Conservation (phyloP, 768 basidiomycete genomes). For the Mrakia hoshinonis region DNA sequence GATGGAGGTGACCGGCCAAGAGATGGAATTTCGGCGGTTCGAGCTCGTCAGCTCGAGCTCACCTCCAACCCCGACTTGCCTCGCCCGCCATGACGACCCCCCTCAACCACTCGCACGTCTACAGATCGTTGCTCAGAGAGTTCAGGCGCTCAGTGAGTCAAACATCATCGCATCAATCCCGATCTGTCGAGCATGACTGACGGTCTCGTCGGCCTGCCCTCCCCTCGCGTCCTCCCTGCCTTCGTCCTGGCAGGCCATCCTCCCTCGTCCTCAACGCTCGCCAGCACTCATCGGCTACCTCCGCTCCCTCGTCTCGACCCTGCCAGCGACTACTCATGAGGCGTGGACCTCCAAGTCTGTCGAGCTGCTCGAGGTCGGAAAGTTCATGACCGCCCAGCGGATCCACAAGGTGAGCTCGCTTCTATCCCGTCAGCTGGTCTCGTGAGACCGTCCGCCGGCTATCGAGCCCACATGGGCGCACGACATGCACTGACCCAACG, state of each 20-base stretch:
- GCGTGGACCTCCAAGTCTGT: not conserved
- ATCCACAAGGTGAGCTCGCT: constrained; percentile 59
- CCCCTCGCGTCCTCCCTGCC: not conserved
- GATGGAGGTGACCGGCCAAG: too few relatives aligned
- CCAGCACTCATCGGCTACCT: constrained; percentile 13
- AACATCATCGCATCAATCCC: not conserved
- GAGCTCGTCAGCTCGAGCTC: not conserved
- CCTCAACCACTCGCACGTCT: constrained; percentile 15
- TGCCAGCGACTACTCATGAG: not conserved
- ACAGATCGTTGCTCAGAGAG: constrained; percentile 26
- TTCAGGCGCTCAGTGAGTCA: constrained; percentile 22
- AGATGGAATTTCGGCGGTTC: too few relatives aligned
- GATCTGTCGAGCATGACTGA: not conserved
- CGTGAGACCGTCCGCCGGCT: too few relatives aligned
- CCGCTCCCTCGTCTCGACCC: constrained; percentile 13
- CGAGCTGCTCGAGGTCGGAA: constrained; percentile 35
- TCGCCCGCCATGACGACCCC: not conserved
- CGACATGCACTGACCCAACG: too few relatives aligned
- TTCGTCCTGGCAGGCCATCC: constrained; percentile 15
- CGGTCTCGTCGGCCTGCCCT: not conserved
- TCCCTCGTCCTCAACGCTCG: constrained; percentile 14
- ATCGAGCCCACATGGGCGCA: too few relatives aligned
- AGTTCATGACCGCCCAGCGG: constrained; percentile 64
- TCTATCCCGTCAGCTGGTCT: not conserved
- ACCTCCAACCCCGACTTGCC: not conserved